Evolutionary conservation across 345 rosid species (phyloP), one percentile per base, ranked within the genome.

Genomic region (Syzygium grande): DNA sequence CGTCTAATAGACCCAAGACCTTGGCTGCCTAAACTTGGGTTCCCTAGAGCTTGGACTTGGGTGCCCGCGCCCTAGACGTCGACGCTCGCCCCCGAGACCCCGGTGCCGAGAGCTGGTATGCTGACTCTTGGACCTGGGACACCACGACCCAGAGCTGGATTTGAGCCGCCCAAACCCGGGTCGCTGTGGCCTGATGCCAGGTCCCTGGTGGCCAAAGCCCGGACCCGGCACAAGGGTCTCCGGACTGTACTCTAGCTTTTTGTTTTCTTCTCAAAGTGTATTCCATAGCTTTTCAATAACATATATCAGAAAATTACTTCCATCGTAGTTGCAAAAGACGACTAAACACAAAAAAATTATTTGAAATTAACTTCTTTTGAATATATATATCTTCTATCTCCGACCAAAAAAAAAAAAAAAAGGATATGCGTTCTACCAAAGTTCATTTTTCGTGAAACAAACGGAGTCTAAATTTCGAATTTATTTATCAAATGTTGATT

Each of bases 21-120:
- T 23, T 10, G 14, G 63, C 63, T n/a, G 11, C 63, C 63, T 58
- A 58, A n/a, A 23, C 6, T 25, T 25, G 65, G 29, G 29, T 25
- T 25, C 65, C 1, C 27, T 5, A 58, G 65, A 6, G 14, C 29
- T 14, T 0, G 14, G 15, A 58, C 1, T 14, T 0, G 5, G 27
- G 65, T 59, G 65, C 15, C 65, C 65, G 11, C 30, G 29, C 65
- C 29, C 5, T 11, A 9, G 52, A 51, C 3, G 12, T 51, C 52
- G 13, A 51, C 1, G 52, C 52, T 10, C 12, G 52, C 52, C 52
- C 52, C 12, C 52, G 52, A 51, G 52, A 51, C 52, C 52, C 52
- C 52, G 11, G 51, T 51, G 11, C 51, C 51, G 11, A 51, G 51
- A 51, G 51, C 7, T 2, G 3, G 51, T 1, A 51, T 34, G 38